Evolutionary conservation across 2,329 filamentous ascomycete genomes (phyloP).

Genomic region (Apiospora saccharicola): DNA sequence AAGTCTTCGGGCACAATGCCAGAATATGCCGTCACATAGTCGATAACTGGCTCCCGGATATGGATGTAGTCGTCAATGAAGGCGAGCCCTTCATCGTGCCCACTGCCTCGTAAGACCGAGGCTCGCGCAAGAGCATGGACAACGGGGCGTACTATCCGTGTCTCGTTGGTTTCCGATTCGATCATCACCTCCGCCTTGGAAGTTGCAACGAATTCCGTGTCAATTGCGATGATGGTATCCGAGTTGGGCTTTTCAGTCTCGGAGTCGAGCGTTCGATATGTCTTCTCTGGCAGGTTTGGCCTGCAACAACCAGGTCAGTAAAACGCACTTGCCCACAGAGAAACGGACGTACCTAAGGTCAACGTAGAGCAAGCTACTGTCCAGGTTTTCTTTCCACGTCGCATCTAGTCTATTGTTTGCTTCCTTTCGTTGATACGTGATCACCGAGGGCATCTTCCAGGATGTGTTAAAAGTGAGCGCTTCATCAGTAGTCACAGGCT

Average conservation of each 20-base stretch:
- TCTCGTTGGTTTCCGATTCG: constrained; percentile 87
- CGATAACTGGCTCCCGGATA: constrained; percentile 88
- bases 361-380: constrained; percentile 84
- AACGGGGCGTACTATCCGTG: constrained; percentile 86
- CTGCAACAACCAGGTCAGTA: constrained; percentile 39
- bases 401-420: constrained; percentile 84
- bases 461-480: constrained; percentile 87
- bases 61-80: constrained; percentile 98
- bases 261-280: constrained; percentile 66
- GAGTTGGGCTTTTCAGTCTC: constrained; percentile 71
- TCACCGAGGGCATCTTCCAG: constrained; percentile 92
- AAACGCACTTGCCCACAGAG: not conserved
- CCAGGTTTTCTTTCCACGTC: constrained; percentile 83
- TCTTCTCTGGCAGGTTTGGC: constrained; percentile 54
- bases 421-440: constrained; percentile 84
- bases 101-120: constrained; percentile 84
- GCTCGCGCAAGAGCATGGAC: constrained; percentile 92
- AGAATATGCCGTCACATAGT: constrained; percentile 94
- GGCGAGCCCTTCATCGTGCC: constrained; percentile 78
- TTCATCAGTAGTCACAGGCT: constrained; percentile 79
- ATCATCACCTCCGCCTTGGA: constrained; percentile 95
- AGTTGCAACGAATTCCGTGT: constrained; percentile 95
- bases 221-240: constrained; percentile 83
- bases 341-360: constrained; percentile 60
- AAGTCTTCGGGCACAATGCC: constrained; percentile 88